phyloP scores from a whole-genome alignment of 2,329 filamentous ascomycete genomes.

The Neurospora sp. region DNA sequence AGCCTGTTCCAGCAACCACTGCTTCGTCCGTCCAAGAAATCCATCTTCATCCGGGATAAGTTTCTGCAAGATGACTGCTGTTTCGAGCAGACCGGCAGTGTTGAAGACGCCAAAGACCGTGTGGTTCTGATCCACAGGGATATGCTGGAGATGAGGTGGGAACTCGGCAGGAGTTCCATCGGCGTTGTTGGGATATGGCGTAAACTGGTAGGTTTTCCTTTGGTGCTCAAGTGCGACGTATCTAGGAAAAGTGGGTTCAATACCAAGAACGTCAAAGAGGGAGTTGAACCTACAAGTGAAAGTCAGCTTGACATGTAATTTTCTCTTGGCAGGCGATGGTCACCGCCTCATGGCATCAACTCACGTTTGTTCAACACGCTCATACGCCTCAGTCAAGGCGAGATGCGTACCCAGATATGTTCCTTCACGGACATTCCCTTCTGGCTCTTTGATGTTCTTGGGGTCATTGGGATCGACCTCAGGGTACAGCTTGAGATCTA shows the following conservation, averaged over 20 bases:
- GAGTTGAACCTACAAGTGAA: constrained; percentile 21
- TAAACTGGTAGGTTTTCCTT: constrained; percentile 21
- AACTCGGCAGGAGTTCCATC: constrained; percentile 21
- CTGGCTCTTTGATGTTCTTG: constrained; percentile 14
- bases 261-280: constrained; percentile 24
- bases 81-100: constrained; percentile 21
- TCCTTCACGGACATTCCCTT: constrained; percentile 22
- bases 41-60: constrained; percentile 23
- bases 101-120: constrained; percentile 23
- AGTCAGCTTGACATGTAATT: not conserved
- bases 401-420: constrained; percentile 26
- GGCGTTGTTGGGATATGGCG: constrained; percentile 17
- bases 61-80: constrained; percentile 22
- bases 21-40: constrained; percentile 21
- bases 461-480: constrained; percentile 17
- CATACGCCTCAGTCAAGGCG: constrained; percentile 25
- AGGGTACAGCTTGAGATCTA: constrained; percentile 21
- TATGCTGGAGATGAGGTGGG: constrained; percentile 22
- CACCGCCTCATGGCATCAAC: not conserved
- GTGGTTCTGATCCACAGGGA: constrained; percentile 20
- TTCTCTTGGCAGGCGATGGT: not conserved
- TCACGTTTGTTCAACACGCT: constrained; percentile 25
- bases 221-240: constrained; percentile 21
- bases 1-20: constrained; percentile 20
- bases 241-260: constrained; percentile 25